Evolutionary conservation across 1,139 yeast genomes (phyloP).

Genomic region (Blastobotrys arbuscula): DNA sequence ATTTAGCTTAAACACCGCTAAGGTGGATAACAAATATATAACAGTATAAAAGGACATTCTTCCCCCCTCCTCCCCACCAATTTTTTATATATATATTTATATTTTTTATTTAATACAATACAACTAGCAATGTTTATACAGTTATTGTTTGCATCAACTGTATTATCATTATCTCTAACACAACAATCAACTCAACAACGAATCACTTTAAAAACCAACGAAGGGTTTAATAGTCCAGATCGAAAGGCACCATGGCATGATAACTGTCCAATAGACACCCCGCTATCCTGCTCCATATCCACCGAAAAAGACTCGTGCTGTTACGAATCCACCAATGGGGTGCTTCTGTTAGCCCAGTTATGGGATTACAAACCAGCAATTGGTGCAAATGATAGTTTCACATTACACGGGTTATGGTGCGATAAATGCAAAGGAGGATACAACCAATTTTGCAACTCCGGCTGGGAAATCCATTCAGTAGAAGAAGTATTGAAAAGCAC

Average conservation of each 20-base stretch:
- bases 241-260: slow-evolving; percentile 15
- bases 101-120: not conserved
- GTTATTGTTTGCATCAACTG: not conserved
- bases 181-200: not conserved
- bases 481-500: slow-evolving; percentile 46
- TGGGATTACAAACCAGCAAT: slow-evolving; percentile 89
- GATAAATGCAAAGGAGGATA: slow-evolving; percentile 73
- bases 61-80: too few relatives aligned
- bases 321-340: slow-evolving; percentile 84
- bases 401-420: slow-evolving; percentile 85
- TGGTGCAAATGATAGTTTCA: slow-evolving; percentile 73
- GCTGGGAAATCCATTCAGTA: slow-evolving; percentile 52
- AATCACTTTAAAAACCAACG: not conserved
- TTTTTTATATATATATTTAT: too few relatives aligned
- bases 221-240: slow-evolving; percentile 5
- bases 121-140: not conserved
- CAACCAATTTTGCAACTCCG: slow-evolving; percentile 68
- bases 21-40: too few relatives aligned
- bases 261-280: slow-evolving; percentile 59
- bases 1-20: too few relatives aligned
- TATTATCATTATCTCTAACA: not conserved
- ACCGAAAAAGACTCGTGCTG: slow-evolving; percentile 54
- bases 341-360: slow-evolving; percentile 80
- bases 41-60: too few relatives aligned
- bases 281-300: slow-evolving; percentile 54